Evolutionary conservation across 2,329 filamentous ascomycete species (phyloP), one percentile per base, ranked within the genome.

Genomic region (Orbilia javanica): DNA sequence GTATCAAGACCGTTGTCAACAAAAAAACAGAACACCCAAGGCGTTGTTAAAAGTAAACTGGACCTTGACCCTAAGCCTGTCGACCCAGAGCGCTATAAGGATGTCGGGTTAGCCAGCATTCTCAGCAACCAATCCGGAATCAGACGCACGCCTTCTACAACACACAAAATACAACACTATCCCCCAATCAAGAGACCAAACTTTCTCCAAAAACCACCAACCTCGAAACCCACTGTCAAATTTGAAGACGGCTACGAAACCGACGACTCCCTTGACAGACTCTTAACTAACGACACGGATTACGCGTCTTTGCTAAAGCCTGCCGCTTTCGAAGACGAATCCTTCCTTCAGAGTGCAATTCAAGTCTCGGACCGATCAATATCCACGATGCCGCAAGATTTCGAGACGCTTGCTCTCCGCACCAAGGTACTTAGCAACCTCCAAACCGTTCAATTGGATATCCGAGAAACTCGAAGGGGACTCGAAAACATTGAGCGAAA

Each of bases 161-260:
- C 50, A 46, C 55, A n/a, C 55, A 57, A 31, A 57, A 60, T 39
- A 39, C 34, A 42, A 60, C 55, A 60, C 42, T 46, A 5, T 29
- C 42, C 42, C 18, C 20, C 22, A 31, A 7, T 44, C 7, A 77
- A 55, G 42, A 53, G 46, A 18, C 27, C 60, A 44, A 70, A 27
- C 22, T 18, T 62, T 4, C 68, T 48, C 42, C 39, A 69, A 65
- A 53, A 53, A 31, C 22, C 25, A 52, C 18, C 48, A 31, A 31
- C 73, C 15, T 71, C 62, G 39, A 71, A 48, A 13, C 63, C 73
- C 7, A 62, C 60, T 22, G 67, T 67, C 60, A 68, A 71, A 44
- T 77, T 77, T 39, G 68, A 79, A 39, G 75, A 79, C 18, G 75
- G 64, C 25, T 79, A 79, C 27, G 68, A 79, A 57, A 79, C 75